Base-by-base conservation (phyloP, 805 yeast species). In the Spathaspora boniae region DNA sequence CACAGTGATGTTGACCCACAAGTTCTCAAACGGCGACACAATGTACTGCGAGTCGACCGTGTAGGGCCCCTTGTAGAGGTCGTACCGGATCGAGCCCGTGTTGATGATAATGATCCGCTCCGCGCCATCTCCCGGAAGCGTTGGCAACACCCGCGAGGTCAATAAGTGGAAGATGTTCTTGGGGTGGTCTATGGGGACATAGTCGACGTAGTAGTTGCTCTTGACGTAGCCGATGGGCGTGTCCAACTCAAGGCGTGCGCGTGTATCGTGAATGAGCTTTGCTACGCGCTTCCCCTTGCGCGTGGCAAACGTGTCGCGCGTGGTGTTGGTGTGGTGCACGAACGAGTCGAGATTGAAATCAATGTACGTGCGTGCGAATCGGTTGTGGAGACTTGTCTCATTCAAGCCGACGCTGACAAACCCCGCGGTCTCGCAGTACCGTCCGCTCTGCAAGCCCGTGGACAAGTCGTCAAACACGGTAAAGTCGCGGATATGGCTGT, bases 341-440 rank as follows among this genome's bases (percentile, higher is more conserved):
- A 91, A 83, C 9, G 95, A 82, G 39, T 76, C 71, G 14, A 72
- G 54, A 56, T 82, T 88, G 65, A 88, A 88, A 54, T 89, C 98
- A 40, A 89, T 75, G 58, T 91, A 89, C 16, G 80, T 68, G 50
- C 98, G 71, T 25, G 60, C 70, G 53, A 50, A 74, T 32, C 53
- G 44, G 9, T 42, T 33, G 21, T 29, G 34, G 5, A 42, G 40
- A 22, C 40, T 30, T 30, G 51, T 37, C 1, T 46, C 32, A 28
- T 61, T 41, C 19, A 56, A 34, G 41, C 71, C 65, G 16, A 87
- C 61, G 17, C 94, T 77, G 9, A 83, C 58, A 72, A 88, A 91
- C 0, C 98, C 98, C n/a, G 85, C 74, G 0, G 98, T 91, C 54
- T 91, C 98, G 51, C 95, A 77, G 54, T 85, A 91, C 33, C 96